Evolutionary conservation across 140 eudicot genomes (phyloP).

Genomic region (Oenanthe javanica): DNA sequence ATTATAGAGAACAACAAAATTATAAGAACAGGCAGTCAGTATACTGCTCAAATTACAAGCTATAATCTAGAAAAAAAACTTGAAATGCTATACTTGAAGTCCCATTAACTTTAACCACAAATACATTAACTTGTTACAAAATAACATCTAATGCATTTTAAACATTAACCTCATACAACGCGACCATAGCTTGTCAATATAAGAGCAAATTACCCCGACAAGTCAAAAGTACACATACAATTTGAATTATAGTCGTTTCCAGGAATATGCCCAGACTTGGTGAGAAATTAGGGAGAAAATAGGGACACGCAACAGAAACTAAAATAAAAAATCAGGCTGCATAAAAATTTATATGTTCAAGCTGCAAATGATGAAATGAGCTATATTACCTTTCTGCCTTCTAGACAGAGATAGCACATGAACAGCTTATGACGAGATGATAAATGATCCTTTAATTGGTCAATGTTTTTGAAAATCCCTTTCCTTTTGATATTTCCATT

Average conservation of each 20-base stretch:
- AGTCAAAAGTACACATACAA: neutral
- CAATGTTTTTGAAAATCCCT: conserved; percentile 20
- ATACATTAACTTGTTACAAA: neutral
- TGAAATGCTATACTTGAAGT: neutral
- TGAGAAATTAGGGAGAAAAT: neutral
- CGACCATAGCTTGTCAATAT: neutral
- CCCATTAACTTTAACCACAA: neutral
- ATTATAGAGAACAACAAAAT: neutral
- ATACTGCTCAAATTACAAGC: neutral
- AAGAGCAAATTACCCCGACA: neutral
- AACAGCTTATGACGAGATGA: conserved; percentile 20
- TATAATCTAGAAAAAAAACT: neutral
- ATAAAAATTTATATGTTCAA: neutral
- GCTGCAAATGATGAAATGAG: neutral
- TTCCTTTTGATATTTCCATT: conserved; percentile 4
- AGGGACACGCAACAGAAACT: neutral
- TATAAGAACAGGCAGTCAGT: neutral
- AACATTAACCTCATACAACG: neutral
- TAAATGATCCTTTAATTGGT: conserved; percentile 30
- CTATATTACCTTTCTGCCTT: conserved; percentile 25
- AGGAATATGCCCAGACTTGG: neutral
- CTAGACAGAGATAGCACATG: conserved; percentile 33
- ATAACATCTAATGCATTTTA: neutral
- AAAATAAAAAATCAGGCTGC: neutral
- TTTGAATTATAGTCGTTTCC: neutral